These are phyloP conservation scores for Xenoacremonium recifei DNA, from an alignment of 2,329 filamentous ascomycete genomes.

Conservation along the genomic window DNA sequence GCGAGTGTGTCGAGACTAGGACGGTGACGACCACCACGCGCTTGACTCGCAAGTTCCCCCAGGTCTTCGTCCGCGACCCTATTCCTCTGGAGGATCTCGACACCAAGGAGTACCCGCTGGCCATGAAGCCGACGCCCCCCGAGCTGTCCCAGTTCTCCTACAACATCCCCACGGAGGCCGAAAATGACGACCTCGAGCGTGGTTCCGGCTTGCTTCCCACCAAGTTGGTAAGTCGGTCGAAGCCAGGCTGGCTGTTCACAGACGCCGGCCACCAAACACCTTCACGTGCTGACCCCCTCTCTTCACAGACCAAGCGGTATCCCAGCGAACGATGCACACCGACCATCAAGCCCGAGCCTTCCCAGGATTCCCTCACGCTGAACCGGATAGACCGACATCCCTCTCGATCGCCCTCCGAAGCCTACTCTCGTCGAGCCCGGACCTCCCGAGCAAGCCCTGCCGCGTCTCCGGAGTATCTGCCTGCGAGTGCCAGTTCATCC, in stretches of 20 bases:
- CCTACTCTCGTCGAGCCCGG: slow-evolving; percentile 29
- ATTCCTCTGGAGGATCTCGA: slow-evolving; percentile 71
- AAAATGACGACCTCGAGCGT: slow-evolving; percentile 25
- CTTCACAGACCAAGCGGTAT: slow-evolving; percentile 18
- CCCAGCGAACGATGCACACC: slow-evolving; percentile 24
- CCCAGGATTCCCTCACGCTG: slow-evolving; percentile 24
- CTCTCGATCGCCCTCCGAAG: slow-evolving; percentile 34
- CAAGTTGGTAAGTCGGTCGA: slow-evolving; percentile 22
- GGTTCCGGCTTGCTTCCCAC: too few species aligned
- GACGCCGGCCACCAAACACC: too few species aligned
- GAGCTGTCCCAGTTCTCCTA: slow-evolving; percentile 77
- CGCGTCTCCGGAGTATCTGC: slow-evolving; percentile 29
- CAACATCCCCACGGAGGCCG: slow-evolving; percentile 46
- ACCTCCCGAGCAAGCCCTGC: slow-evolving; percentile 26
- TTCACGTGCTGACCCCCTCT: slow-evolving; percentile 2
- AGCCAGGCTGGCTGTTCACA: too few species aligned
- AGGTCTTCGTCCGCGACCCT: slow-evolving; percentile 75
- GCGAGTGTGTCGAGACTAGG: slow-evolving; percentile 66
- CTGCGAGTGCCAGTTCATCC: slow-evolving; percentile 18
- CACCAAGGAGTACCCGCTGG: slow-evolving; percentile 86
- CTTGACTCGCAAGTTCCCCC: slow-evolving; percentile 80
- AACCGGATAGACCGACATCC: slow-evolving; percentile 28
- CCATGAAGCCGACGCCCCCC: slow-evolving; percentile 76
- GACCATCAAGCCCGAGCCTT: slow-evolving; percentile 25
- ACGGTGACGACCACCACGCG: slow-evolving; percentile 90